Conservation (phyloP, 1,139 yeast species). For the Diutina pseudorugosa region DNA sequence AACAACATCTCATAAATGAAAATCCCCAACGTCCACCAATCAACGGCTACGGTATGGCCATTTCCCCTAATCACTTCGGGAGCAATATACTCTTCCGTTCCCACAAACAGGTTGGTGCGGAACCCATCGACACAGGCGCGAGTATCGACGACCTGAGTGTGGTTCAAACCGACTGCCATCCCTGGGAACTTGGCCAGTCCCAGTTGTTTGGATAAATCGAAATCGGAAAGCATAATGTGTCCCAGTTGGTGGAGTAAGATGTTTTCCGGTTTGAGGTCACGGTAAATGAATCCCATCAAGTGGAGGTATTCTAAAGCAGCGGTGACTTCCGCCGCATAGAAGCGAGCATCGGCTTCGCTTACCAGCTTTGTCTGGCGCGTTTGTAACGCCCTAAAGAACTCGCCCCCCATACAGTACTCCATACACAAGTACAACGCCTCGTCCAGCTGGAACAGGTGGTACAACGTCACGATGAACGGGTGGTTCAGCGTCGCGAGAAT, state of each 20-base stretch:
- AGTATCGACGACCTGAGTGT: constrained; percentile 49
- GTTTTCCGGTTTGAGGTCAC: constrained; percentile 93
- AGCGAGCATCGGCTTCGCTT: constrained; percentile 77
- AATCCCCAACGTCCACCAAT: constrained; percentile 98
- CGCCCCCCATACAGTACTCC: constrained; percentile 99
- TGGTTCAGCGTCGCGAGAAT: constrained; percentile 91
- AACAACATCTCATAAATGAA: constrained; percentile 85
- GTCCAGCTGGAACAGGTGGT: constrained; percentile 92
- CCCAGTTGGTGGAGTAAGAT: constrained; percentile 90
- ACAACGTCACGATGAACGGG: constrained; percentile 91
- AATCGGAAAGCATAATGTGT: constrained; percentile 94
- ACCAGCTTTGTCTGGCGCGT: constrained; percentile 82
- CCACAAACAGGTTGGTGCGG: constrained; percentile 93
- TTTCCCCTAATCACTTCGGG: constrained; percentile 96
- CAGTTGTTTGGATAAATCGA: constrained; percentile 87
- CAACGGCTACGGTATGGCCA: constrained; percentile 96
- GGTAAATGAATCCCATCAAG: constrained; percentile 89
- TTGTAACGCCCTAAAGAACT: constrained; percentile 91
- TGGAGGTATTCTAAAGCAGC: constrained; percentile 95
- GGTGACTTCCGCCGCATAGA: constrained; percentile 94
- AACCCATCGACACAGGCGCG: constrained; percentile 93
- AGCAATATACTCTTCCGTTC: constrained; percentile 96
- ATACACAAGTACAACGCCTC: constrained; percentile 89
- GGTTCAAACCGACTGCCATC: constrained; percentile 10
- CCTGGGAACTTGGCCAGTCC: constrained; percentile 52